Conservation (phyloP, 202 grass and related monocot species). For the Hordeum pubiflorum region DNA sequence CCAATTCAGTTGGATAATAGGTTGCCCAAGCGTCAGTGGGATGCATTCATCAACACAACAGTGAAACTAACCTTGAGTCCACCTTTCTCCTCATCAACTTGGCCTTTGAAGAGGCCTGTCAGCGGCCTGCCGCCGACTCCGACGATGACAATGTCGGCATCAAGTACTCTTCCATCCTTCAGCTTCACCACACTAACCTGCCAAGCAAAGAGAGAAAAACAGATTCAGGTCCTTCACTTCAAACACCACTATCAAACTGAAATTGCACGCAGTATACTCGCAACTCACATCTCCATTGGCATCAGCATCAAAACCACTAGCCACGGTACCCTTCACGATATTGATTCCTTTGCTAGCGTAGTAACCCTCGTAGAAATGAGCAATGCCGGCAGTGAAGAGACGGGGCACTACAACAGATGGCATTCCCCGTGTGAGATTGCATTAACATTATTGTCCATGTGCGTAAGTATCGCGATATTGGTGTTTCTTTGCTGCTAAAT, state of each 20-base stretch:
- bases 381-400: slow-evolving; percentile 84
- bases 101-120: slow-evolving; percentile 73
- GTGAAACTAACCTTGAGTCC: slow-evolving; percentile 74
- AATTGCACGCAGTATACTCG: background rate
- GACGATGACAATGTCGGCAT: slow-evolving; percentile 82
- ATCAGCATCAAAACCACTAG: slow-evolving; percentile 73
- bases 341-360: slow-evolving; percentile 82
- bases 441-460: background rate
- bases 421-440: background rate
- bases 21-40: background rate
- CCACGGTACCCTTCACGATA: slow-evolving; percentile 76
- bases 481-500: background rate
- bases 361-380: slow-evolving; percentile 91
- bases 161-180: slow-evolving; percentile 67
- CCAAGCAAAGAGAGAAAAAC: background rate
- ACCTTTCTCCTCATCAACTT: slow-evolving; percentile 80
- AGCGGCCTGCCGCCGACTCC: slow-evolving; percentile 83
- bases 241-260: background rate
- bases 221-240: background rate
- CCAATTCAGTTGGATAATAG: background rate
- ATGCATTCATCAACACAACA: background rate
- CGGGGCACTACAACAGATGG: slow-evolving; percentile 65
- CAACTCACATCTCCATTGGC: slow-evolving; percentile 68
- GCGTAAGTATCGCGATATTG: background rate
- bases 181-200: slow-evolving; percentile 74